These are phyloP conservation scores for Lodderomyces theae DNA, from an alignment of 1,139 yeast genomes.

Conservation along the genomic window DNA sequence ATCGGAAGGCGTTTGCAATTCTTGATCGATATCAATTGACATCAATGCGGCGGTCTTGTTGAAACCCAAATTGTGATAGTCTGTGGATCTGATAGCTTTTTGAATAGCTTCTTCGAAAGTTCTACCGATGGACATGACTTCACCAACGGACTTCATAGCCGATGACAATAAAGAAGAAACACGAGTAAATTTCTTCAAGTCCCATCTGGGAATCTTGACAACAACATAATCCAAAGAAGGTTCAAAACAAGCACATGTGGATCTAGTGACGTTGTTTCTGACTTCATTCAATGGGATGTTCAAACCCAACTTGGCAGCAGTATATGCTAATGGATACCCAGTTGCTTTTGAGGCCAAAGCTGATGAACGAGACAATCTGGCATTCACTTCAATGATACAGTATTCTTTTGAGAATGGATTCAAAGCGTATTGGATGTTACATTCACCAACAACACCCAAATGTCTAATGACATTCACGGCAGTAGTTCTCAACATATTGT, in stretches of 20 bases:
- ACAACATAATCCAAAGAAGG: conserved; percentile 97
- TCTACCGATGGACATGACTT: conserved; percentile 97
- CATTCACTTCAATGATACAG: conserved; percentile 97
- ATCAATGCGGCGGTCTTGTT: conserved; percentile 72
- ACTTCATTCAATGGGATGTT: conserved; percentile 91
- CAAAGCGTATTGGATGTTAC: conserved; percentile 96
- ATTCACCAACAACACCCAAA: conserved; percentile 98
- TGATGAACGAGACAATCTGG: conserved; percentile 95
- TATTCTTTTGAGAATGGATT: conserved; percentile 93
- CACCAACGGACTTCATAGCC: conserved; percentile 98
- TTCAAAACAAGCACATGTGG: conserved; percentile 96
- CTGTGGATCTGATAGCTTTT: conserved; percentile 96
- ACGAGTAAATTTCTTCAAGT: conserved; percentile 85
- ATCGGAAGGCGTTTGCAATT: conserved; percentile 92
- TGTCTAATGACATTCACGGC: conserved; percentile 98
- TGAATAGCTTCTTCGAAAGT: conserved; percentile 98
- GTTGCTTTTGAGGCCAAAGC: conserved; percentile 99
- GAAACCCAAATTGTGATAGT: conserved; percentile 93
- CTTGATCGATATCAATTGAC: conserved; percentile 88
- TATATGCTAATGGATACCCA: conserved; percentile 96
- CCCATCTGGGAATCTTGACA: conserved; percentile 99
- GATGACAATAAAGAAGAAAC: conserved; percentile 35
- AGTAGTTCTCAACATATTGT: conserved; percentile 96
- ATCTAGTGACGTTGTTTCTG: conserved; percentile 89
- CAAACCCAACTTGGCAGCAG: conserved; percentile 96